Base-by-base conservation (phyloP, 352 stramenopile genomes). In the Phytophthora sp. region DNA sequence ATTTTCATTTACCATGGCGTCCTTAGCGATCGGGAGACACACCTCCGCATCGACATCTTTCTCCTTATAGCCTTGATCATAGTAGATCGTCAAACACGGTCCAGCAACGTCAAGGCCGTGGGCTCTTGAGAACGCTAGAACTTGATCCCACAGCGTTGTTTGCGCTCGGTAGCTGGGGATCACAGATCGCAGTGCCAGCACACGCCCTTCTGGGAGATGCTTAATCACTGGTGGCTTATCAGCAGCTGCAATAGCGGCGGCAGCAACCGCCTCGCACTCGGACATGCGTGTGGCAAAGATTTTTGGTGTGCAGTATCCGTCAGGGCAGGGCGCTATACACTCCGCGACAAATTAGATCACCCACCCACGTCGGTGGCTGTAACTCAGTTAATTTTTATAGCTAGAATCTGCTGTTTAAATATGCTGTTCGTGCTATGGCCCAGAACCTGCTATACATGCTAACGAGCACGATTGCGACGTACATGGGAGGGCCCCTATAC, bases 91-190 rank as follows among this genome's bases (percentile, higher is more conserved):
- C 20, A 82, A 73, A 51, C 71, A 79, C 0, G 73, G 59, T 2
- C 62, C 63, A 9, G 54, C 55, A 13, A 71, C 62, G 5, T 33
- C 20, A 36, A 80, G 42, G 3, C 53, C 52, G 9, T 71, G 54
- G 3, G 66, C 45, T 23, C 39, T 44, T 5, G 55, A 58, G 45
- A 84, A 82, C 9, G 62, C 27, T 7, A 69, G 44, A 8, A 84
- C 52, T 27, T 72, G 47, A 9, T 55, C 50, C 80, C 80, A 89
- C 4, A 84, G 66, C 16, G 54, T 50, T 23, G 47, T 59, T 42
- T 85, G 77, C 26, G 75, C 75, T 56, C 76, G 74, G 66, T 85
- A 89, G 68, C 79, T 77, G 9, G 59, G 42, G 46, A 85, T 66
- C 30, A 79, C 55, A 24, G 66, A 55, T 8, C 80, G 80, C 1